phyloP scores from a whole-genome alignment of 805 yeast species.

The Wickerhamiella nectarea region DNA sequence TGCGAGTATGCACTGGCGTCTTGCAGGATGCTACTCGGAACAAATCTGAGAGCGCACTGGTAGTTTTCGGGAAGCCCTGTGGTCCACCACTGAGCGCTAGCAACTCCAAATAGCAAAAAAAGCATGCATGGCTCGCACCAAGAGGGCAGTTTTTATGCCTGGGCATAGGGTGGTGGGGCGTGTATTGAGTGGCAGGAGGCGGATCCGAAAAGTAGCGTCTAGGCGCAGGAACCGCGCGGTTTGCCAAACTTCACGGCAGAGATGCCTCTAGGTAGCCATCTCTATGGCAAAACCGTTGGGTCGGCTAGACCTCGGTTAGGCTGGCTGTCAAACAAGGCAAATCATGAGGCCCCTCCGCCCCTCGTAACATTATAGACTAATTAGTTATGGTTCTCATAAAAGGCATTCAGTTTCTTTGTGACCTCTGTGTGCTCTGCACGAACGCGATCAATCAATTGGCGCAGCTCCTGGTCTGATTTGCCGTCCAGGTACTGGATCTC shows the following conservation, averaged over 20 bases:
- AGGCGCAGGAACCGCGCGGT: too few relatives aligned
- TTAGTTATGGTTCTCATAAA: constrained; percentile 15
- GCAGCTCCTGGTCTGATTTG: constrained; percentile 23
- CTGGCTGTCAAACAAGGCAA: too few relatives aligned
- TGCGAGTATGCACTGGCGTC: constrained; percentile 4
- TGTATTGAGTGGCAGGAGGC: neutral
- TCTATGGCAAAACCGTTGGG: too few relatives aligned
- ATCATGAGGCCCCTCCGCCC: too few relatives aligned
- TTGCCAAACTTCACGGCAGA: too few relatives aligned
- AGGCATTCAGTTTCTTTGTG: constrained; percentile 20
- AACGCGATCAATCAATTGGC: constrained; percentile 21
- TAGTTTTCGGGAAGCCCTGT: constrained; percentile 1
- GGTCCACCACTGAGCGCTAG: constrained; percentile 2
- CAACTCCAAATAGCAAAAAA: neutral
- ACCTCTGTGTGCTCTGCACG: constrained; percentile 27
- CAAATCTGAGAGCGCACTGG: constrained; percentile 7
- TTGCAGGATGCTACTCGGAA: neutral
- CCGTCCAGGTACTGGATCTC: constrained; percentile 70
- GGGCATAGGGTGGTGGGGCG: neutral
- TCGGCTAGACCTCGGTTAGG: too few relatives aligned
- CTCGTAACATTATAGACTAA: too few relatives aligned
- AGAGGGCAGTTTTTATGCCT: neutral
- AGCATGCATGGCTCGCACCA: neutral
- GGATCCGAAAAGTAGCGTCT: neutral
- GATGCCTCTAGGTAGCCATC: too few relatives aligned